Conservation (phyloP, 1,139 yeast species). For the Kurtzmaniella quercitrusa region DNA sequence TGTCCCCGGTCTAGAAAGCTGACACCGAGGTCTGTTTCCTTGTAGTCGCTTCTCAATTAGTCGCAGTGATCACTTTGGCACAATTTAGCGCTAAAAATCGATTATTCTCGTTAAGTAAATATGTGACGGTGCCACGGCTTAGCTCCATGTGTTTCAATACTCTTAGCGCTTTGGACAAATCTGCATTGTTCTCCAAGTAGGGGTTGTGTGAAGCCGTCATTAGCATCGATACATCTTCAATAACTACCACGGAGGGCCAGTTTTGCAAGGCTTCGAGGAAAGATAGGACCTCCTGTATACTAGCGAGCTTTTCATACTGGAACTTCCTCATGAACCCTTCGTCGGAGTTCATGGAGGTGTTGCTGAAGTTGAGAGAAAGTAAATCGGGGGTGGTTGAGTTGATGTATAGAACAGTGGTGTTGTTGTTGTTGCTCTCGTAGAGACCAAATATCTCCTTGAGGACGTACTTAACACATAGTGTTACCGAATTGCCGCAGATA, state of each 20-base stretch:
- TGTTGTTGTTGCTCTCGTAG: constrained; percentile 2
- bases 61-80: neutral
- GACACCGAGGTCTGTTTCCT: no score
- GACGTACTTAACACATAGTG: constrained; percentile 8
- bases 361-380: constrained; percentile 10
- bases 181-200: constrained; percentile 3
- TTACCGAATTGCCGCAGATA: neutral
- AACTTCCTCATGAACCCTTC: constrained; percentile 12
- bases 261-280: constrained; percentile 3
- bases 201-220: neutral
- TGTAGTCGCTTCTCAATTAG: no score
- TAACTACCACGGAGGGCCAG: constrained; percentile 6
- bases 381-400: constrained; percentile 15
- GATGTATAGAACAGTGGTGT: constrained; percentile 11
- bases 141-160: constrained; percentile 3
- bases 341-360: constrained; percentile 8
- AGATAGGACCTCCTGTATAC: constrained; percentile 5
- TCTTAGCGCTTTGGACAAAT: neutral
- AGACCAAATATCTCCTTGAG: constrained; percentile 6
- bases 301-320: constrained; percentile 13
- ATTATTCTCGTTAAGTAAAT: constrained; percentile 3
- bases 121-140: neutral
- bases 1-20: no score
- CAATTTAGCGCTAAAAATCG: constrained; percentile 5
- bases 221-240: constrained; percentile 12